A percentile compares a stretch with the other conserved stretches of the same genome.
phyloP scores from a whole-genome alignment of 208 protist species.

The Novymonas esmeraldas region DNA sequence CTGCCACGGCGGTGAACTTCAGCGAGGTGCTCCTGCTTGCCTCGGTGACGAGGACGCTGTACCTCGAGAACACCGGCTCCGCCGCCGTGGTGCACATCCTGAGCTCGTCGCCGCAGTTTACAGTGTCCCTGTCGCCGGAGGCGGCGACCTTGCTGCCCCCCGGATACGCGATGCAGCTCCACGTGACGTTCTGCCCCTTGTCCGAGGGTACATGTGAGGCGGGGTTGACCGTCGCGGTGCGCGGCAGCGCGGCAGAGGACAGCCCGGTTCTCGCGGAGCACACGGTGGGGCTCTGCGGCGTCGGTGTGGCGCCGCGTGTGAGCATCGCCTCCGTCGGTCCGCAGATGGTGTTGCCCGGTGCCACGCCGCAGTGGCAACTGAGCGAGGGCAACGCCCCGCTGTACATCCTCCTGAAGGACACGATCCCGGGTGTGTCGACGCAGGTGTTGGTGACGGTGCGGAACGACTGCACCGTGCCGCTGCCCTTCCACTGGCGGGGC shows the following conservation, averaged over 20 bases:
- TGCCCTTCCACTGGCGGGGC: constrained; percentile 66
- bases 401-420: constrained; percentile 59
- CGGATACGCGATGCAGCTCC: constrained; percentile 40
- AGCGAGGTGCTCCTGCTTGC: constrained; percentile 50
- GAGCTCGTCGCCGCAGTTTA: constrained; percentile 62
- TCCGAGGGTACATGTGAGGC: constrained; percentile 54
- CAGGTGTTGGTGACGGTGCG: constrained; percentile 51
- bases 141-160: constrained; percentile 37
- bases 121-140: constrained; percentile 31
- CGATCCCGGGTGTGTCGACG: constrained; percentile 57
- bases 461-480: constrained; percentile 65
- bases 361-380: constrained; percentile 39
- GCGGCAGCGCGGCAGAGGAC: constrained; percentile 30
- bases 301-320: constrained; percentile 73
- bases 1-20: constrained; percentile 13
- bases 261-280: constrained; percentile 61
- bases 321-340: constrained; percentile 56
- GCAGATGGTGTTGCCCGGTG: constrained; percentile 39
- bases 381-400: constrained; percentile 31
- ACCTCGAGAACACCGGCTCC: constrained; percentile 85
- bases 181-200: constrained; percentile 68
- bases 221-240: constrained; percentile 51
- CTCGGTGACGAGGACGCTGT: constrained; percentile 37
- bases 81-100: constrained; percentile 56
- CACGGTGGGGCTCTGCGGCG: constrained; percentile 51